phyloP scores from a whole-genome alignment of 1,139 yeast species.

The Yamadazyma sp. region DNA sequence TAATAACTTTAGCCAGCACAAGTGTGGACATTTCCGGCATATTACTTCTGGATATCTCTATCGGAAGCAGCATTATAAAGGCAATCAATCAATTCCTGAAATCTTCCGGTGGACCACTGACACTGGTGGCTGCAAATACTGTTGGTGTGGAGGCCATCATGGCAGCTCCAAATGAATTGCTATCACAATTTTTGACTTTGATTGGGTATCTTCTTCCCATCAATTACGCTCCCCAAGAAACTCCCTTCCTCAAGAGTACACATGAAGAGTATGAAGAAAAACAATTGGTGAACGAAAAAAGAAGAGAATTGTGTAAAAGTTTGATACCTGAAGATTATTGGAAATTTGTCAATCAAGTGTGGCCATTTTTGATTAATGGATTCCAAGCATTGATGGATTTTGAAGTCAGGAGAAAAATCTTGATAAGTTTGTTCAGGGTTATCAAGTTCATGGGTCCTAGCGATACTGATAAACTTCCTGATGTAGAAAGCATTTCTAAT shows the following conservation, averaged over 20 bases:
- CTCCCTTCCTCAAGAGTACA: conserved; percentile 32
- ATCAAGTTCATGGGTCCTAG: conserved; percentile 29
- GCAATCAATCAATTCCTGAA: conserved; percentile 43
- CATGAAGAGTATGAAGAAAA: conserved; percentile 27
- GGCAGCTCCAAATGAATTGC: conserved; percentile 69
- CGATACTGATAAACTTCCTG: conserved; percentile 21
- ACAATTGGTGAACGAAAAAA: conserved; percentile 24
- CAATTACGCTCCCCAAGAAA: conserved; percentile 25
- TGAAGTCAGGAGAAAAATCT: conserved; percentile 59
- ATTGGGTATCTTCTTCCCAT: conserved; percentile 61
- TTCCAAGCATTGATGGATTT: conserved; percentile 77
- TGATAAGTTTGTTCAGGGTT: conserved; percentile 59
- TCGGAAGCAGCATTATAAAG: conserved; percentile 44
- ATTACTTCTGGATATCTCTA: conserved; percentile 37
- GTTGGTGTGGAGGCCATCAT: conserved; percentile 68
- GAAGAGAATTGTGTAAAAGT: conserved; percentile 26
- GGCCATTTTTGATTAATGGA: conserved; percentile 64
- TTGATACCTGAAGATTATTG: conserved; percentile 28
- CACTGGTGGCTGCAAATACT: conserved; percentile 18
- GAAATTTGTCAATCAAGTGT: conserved; percentile 49
- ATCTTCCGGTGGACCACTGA: conserved; percentile 10
- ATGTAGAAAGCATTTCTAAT: conserved; percentile 38
- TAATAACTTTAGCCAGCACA: conserved; percentile 36
- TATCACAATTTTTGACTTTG: conserved; percentile 56
- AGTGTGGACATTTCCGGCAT: conserved; percentile 43